These are phyloP conservation scores for Microsporum canis DNA, from an alignment of 2,329 filamentous ascomycete species.

Conservation along the genomic window DNA sequence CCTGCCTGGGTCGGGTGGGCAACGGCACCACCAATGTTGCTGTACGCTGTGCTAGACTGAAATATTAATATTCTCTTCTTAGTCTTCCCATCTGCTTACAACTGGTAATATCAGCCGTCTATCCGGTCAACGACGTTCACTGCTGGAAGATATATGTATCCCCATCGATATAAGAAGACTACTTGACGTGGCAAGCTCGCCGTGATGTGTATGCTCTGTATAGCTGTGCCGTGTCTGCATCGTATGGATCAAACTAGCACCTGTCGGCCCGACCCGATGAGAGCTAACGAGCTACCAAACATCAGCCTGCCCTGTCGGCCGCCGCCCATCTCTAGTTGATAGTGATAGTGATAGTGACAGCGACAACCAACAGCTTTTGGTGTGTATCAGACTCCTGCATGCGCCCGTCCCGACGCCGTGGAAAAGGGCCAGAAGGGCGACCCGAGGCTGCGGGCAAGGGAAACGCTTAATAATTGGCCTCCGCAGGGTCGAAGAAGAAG, in stretches of 20 bases:
- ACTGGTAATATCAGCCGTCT: neutral
- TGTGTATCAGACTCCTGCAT: no score
- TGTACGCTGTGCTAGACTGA: neutral
- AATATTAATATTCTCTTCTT: neutral
- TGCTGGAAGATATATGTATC: neutral
- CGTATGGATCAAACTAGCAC: no score
- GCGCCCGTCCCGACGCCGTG: neutral
- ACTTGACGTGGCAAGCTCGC: neutral
- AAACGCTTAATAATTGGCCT: neutral
- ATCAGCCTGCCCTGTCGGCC: no score
- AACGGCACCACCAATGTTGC: neutral
- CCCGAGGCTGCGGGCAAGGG: neutral
- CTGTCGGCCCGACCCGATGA: no score
- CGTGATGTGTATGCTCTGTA: no score
- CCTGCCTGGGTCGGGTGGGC: neutral
- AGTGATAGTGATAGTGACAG: no score
- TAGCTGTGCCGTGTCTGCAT: no score
- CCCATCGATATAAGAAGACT: neutral
- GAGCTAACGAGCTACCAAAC: no score
- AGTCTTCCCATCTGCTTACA: neutral
- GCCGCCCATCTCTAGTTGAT: no score
- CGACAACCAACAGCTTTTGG: no score
- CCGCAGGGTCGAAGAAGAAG: neutral
- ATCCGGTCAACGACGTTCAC: neutral
- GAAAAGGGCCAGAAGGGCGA: neutral